phyloP scores from a whole-genome alignment of 2,329 filamentous ascomycete species.

The Fusarium citri region DNA sequence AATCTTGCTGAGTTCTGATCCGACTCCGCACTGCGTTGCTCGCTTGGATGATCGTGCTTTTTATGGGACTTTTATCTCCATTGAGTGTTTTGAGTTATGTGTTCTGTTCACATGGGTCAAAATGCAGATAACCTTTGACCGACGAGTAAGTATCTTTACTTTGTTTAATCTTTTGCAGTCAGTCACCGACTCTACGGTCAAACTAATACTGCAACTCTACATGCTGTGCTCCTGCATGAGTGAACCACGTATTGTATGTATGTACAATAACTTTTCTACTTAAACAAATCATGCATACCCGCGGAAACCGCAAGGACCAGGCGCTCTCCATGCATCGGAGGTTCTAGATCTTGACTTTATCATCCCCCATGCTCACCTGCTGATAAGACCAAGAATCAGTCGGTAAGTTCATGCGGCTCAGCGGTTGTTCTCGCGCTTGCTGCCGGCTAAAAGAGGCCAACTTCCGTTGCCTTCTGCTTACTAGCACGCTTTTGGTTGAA shows the following conservation, averaged over 20 bases:
- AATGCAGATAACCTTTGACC: neutral
- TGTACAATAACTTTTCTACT: neutral
- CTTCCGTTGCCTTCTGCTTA: neutral
- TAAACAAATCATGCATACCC: neutral
- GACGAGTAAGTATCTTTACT: neutral
- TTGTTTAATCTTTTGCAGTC: neutral
- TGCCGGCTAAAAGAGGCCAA: neutral
- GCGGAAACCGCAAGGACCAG: conserved; percentile 22
- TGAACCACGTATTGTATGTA: neutral
- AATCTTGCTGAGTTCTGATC: conserved; percentile 16
- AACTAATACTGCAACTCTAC: neutral
- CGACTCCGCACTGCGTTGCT: conserved; percentile 24
- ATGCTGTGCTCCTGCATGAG: neutral
- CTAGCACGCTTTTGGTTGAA: neutral
- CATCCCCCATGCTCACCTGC: conserved; percentile 29
- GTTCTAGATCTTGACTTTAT: conserved; percentile 29
- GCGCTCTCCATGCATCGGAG: conserved; percentile 31
- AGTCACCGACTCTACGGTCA: neutral
- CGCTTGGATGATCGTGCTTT: conserved; percentile 17
- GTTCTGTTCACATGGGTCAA: neutral
- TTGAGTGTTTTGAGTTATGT: conserved; percentile 5
- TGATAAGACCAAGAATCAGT: neutral
- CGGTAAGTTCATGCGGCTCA: conserved; percentile 26
- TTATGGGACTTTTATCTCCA: conserved; percentile 4
- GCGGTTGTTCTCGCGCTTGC: conserved; percentile 2